Base-by-base conservation (phyloP, 1,139 yeast genomes). In the Pichia sp. region DNA sequence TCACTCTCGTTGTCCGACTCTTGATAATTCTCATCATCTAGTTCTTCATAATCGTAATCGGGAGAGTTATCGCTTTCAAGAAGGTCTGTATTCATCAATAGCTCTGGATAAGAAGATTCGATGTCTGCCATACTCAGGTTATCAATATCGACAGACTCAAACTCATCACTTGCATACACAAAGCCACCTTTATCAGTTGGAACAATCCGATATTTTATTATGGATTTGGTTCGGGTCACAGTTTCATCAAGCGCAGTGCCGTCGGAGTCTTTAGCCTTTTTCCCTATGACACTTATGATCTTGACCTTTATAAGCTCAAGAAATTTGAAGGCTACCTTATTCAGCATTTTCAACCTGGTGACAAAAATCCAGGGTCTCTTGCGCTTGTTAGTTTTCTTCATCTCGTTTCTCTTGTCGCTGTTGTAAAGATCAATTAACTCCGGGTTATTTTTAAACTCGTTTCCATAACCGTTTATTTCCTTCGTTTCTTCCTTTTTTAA, bases 41-140 rank as follows among this genome's bases (percentile, higher is more conserved):
- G 10, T 8, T 42, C 42, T 8, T 41, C 50, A 32, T 44, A 44
- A n/a, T 48, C 54, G 30, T 49, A 53, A 40, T 58, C 60, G 0
- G 49, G 53, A 1, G 61, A 80, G 31, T 67, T 65, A 61, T 82
- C 87, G 8, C 69, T 63, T 13, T 80, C 84, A 1, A 79, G 70
- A 26, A 80, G 60, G 8, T 71, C 54, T 5, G 48, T 52, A 34
- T 59, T 51, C 40, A 60, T 31, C 13, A 66, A 40, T 7, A 63
- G 67, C 1, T 61, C 63, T 3, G 71, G 72, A 32, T 65, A 65
- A 5, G 72, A 58, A 3, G 71, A 50, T 10, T 55, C 56, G 6
- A 62, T 49, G n/a, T 64, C 59, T 5, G 63, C 66, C 52, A 73
- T 74, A 10, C 58, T 61, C 1, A 59, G 23, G 2, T 65, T 69